Conservation (phyloP, 805 yeast species). For the Saturnispora zaruensis region DNA sequence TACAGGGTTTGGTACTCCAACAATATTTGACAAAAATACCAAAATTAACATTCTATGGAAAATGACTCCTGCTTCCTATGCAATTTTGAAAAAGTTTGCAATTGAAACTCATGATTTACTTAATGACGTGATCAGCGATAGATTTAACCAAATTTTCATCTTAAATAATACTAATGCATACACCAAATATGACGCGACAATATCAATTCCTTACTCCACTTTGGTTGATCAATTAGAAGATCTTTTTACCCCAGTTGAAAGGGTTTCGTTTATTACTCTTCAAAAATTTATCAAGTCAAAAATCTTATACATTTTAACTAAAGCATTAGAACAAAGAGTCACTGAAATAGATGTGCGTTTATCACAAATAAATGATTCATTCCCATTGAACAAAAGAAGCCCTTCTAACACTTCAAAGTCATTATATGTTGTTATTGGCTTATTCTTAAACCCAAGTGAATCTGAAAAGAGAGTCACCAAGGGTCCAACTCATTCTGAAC, state of each 20-base stretch:
- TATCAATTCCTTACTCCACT: slow-evolving; percentile 43
- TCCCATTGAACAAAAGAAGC: slow-evolving; percentile 46
- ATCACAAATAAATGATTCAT: slow-evolving; percentile 19
- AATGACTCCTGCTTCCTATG: slow-evolving; percentile 62
- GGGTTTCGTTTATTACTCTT: slow-evolving; percentile 59
- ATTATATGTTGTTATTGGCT: slow-evolving; percentile 43
- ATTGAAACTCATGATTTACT: slow-evolving; percentile 56
- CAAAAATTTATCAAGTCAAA: slow-evolving; percentile 59
- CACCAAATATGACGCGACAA: slow-evolving; percentile 57
- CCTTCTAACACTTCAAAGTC: slow-evolving; percentile 30
- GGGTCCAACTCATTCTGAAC: slow-evolving; percentile 67
- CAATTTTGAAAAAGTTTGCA: slow-evolving; percentile 56
- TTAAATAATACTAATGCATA: slow-evolving; percentile 44
- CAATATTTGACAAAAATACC: slow-evolving; percentile 66
- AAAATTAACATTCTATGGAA: slow-evolving; percentile 76
- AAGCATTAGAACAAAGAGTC: slow-evolving; percentile 48
- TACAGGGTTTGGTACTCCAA: slow-evolving; percentile 61
- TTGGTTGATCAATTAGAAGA: slow-evolving; percentile 30
- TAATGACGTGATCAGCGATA: slow-evolving; percentile 73
- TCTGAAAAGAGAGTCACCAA: slow-evolving; percentile 76
- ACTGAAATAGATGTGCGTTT: slow-evolving; percentile 29
- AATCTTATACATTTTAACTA: slow-evolving; percentile 46
- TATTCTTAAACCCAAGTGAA: slow-evolving; percentile 60
- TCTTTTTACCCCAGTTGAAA: slow-evolving; percentile 60
- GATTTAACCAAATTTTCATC: slow-evolving; percentile 72